These are phyloP conservation scores for Xylariaceae sp. DNA, from an alignment of 2,329 filamentous ascomycete species.

Conservation along the genomic window DNA sequence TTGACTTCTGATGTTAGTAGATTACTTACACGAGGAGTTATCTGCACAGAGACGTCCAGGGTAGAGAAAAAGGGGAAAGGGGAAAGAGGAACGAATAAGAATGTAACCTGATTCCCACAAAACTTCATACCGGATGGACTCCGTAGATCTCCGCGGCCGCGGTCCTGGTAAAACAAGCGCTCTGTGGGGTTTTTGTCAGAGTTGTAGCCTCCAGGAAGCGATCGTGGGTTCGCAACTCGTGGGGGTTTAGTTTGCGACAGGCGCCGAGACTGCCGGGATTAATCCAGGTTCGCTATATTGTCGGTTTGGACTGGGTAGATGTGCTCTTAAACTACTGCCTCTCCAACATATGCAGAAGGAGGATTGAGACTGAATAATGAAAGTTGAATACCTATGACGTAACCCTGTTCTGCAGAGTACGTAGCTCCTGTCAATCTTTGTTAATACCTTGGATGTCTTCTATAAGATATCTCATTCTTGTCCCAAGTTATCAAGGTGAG, in stretches of 20 bases:
- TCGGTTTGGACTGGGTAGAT: background rate
- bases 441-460: background rate
- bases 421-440: background rate
- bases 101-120: background rate
- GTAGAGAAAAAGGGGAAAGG: too few relatives aligned
- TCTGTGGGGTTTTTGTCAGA: slow-evolving; percentile 16
- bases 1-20: background rate
- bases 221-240: slow-evolving; percentile 9
- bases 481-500: background rate
- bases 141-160: slow-evolving; percentile 16
- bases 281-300: background rate
- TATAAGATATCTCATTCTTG: background rate
- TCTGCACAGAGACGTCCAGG: background rate
- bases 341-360: background rate
- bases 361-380: background rate
- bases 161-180: slow-evolving; percentile 24
- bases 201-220: background rate
- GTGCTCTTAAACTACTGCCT: background rate
- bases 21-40: background rate
- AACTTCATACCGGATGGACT: background rate
- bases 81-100: background rate
- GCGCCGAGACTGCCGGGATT: background rate
- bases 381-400: background rate
- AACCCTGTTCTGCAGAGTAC: background rate
- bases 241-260: slow-evolving; percentile 8